Evolutionary conservation across 2,329 filamentous ascomycete genomes (phyloP).

Genomic region (Scorias spongiosa): DNA sequence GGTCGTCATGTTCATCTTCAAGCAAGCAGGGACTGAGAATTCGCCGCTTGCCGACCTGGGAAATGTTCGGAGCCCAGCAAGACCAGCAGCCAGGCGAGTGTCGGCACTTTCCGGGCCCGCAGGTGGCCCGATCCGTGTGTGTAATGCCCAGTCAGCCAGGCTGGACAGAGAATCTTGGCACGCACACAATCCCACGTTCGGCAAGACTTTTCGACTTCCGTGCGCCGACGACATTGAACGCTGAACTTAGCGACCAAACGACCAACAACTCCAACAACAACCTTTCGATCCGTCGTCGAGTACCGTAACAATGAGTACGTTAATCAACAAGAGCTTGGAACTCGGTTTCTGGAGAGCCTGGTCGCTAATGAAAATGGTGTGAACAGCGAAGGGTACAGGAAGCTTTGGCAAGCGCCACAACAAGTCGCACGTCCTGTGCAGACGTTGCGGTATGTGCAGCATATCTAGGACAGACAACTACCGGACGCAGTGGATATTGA

Average conservation of each 20-base stretch:
- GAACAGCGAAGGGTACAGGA: conserved; percentile 54
- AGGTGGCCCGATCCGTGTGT: no score
- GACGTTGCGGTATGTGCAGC: conserved; percentile 77
- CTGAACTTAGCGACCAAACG: not conserved
- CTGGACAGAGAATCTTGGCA: not conserved
- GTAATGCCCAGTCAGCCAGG: not conserved
- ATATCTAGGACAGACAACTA: conserved; percentile 5
- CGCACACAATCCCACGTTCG: not conserved
- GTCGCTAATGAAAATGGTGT: conserved; percentile 28
- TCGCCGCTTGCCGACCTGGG: no score
- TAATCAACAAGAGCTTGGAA: not conserved
- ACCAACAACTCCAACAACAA: not conserved
- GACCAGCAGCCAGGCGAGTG: not conserved
- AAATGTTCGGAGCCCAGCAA: not conserved
- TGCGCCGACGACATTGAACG: not conserved
- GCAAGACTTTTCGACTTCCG: not conserved
- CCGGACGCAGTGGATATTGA: conserved; percentile 12
- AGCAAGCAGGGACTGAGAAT: no score
- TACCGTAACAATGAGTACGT: conserved; percentile 18
- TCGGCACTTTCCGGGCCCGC: not conserved
- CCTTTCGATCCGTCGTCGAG: conserved; percentile 1
- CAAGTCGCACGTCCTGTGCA: conserved; percentile 97
- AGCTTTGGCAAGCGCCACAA: conserved; percentile 76
- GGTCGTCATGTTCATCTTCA: no score
- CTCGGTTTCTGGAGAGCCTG: conserved; percentile 1